Evolutionary conservation across 2,329 filamentous ascomycete genomes (phyloP).

Genomic region (Scedosporium minutisporum): DNA sequence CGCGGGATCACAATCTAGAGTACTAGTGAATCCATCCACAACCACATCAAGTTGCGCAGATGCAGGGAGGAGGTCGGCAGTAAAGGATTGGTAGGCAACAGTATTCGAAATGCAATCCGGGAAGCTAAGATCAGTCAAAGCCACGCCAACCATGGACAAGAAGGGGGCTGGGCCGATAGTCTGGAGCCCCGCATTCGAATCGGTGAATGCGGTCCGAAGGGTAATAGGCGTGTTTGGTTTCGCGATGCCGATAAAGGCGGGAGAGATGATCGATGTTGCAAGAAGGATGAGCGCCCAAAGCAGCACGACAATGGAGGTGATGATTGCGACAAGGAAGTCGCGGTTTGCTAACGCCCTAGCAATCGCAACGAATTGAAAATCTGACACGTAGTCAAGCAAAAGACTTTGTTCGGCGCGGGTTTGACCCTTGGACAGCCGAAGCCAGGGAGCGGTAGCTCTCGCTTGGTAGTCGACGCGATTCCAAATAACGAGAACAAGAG

Average conservation of each 20-base stretch:
- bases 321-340: constrained; percentile 23
- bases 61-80: constrained; percentile 12
- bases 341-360: constrained; percentile 19
- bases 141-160: constrained; percentile 19
- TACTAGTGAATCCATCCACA: constrained; percentile 24
- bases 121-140: constrained; percentile 14
- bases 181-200: constrained; percentile 15
- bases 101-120: constrained; percentile 22
- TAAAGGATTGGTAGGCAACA: constrained; percentile 26
- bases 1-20: constrained; percentile 22
- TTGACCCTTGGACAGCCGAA: constrained; percentile 20
- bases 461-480: constrained; percentile 28
- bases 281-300: constrained; percentile 24
- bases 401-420: constrained; percentile 21
- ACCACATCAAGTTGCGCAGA: constrained; percentile 18
- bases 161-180: constrained; percentile 20
- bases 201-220: constrained; percentile 18
- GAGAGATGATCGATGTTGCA: constrained; percentile 25
- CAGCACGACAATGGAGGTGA: constrained; percentile 17
- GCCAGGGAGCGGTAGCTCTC: constrained; percentile 27
- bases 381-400: constrained; percentile 25
- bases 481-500: constrained; percentile 23
- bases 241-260: constrained; percentile 17
- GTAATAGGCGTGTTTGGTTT: constrained; percentile 15
- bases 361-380: constrained; percentile 18